A percentile compares a stretch with the other conserved stretches of the same genome.
phyloP scores from a whole-genome alignment of 345 rosid genomes.

The Cardamine occulta region DNA sequence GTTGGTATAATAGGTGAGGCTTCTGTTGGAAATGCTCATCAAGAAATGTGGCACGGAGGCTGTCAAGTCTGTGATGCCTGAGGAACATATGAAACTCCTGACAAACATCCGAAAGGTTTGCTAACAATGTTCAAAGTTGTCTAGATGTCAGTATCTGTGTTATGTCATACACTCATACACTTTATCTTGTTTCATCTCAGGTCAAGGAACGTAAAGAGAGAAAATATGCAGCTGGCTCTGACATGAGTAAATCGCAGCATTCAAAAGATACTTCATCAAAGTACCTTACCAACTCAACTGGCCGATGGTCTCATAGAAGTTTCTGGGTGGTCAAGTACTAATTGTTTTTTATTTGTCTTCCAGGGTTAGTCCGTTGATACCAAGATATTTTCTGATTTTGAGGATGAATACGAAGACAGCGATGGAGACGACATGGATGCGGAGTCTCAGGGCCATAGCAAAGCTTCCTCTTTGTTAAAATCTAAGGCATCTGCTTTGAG shows the following conservation, averaged over 20 bases:
- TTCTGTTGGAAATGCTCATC: constrained; percentile 92
- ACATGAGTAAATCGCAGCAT: constrained; percentile 66
- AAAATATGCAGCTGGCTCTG: constrained; percentile 59
- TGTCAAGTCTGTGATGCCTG: constrained; percentile 96
- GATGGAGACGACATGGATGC: constrained; percentile 59
- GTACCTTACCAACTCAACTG: constrained; percentile 45
- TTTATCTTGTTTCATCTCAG: constrained; percentile 50
- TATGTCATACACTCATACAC: constrained; percentile 19
- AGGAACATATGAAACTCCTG: constrained; percentile 92
- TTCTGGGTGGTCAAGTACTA: constrained; percentile 19
- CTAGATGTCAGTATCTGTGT: constrained; percentile 10
- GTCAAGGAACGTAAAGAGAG: constrained; percentile 79
- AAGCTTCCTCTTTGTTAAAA: constrained; percentile 50
- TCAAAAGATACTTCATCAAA: constrained; percentile 83
- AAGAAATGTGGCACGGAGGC: constrained; percentile 91
- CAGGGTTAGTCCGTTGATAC: constrained; percentile 91
- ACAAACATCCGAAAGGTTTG: constrained; percentile 92
- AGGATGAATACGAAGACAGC: constrained; percentile 62
- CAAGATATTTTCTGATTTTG: constrained; percentile 85
- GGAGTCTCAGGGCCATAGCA: constrained; percentile 53
- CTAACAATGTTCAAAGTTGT: constrained; percentile 15
- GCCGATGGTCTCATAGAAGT: constrained; percentile 21
- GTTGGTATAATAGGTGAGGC: constrained; percentile 66
- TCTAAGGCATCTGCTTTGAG: constrained; percentile 55
- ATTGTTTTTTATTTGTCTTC: constrained; percentile 20